Conservation (phyloP, 75 land plant genomes). For the Selaginella tamariscina region DNA sequence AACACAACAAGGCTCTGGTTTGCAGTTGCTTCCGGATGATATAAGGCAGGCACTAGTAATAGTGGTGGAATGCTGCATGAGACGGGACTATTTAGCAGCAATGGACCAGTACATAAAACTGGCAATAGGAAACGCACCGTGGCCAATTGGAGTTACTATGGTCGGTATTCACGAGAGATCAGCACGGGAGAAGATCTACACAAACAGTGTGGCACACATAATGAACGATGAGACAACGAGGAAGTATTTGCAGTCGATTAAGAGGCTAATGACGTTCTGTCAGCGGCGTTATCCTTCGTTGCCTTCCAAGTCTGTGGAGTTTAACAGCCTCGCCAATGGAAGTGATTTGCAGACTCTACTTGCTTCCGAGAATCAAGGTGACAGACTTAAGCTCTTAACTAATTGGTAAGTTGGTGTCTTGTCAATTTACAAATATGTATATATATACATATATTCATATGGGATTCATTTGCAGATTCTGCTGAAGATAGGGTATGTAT, state of each 20-base stretch:
- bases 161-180: constrained; percentile 99
- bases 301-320: constrained; percentile 95
- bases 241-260: constrained; percentile 87
- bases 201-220: constrained; percentile 97
- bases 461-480: no score
- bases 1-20: no score
- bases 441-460: no score
- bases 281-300: constrained; percentile 81
- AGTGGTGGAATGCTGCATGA: constrained; percentile 70
- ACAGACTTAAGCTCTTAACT: no score
- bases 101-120: constrained; percentile 96
- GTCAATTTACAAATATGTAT: no score
- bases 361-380: constrained; percentile 51
- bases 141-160: constrained; percentile 99
- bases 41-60: constrained; percentile 70
- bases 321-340: constrained; percentile 95
- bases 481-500: no score
- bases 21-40: constrained; percentile 85
- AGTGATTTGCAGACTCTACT: constrained; percentile 88
- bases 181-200: constrained; percentile 95
- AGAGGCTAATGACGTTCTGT: constrained; percentile 91
- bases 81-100: constrained; percentile 85
- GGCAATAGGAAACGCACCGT: constrained; percentile 98
- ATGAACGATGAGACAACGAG: constrained; percentile 99
- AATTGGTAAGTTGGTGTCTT: no score